These are phyloP conservation scores for Suillus variegatus DNA, from an alignment of 768 basidiomycete genomes.

Conservation along the genomic window DNA sequence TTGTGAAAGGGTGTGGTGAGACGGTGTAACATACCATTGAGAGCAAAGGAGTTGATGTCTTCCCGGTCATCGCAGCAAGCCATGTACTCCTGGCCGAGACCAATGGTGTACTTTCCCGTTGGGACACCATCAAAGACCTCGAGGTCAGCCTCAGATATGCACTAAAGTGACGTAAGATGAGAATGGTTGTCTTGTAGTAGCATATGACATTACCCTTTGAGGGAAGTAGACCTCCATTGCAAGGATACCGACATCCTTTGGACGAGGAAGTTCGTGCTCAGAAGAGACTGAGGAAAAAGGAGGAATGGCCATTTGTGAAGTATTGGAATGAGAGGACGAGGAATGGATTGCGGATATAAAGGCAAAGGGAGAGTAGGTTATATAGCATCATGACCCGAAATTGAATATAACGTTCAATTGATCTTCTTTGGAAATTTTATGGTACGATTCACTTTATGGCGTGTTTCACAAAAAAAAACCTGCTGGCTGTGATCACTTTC, in stretches of 20 bases:
- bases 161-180: conserved; percentile 45
- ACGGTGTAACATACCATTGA: conserved; percentile 68
- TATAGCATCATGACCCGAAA: conserved; percentile 21
- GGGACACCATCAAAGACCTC: conserved; percentile 93
- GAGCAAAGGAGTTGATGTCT: conserved; percentile 97
- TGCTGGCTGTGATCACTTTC: not conserved
- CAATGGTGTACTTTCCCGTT: conserved; percentile 98
- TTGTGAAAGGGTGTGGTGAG: not conserved
- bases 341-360: not conserved
- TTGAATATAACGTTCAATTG: conserved; percentile 26
- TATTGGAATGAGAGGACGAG: not conserved
- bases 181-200: not conserved
- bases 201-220: conserved; percentile 54
- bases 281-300: conserved; percentile 14
- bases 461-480: conserved; percentile 25
- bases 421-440: conserved; percentile 20
- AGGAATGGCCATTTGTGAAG: conserved; percentile 27
- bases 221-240: conserved; percentile 96
- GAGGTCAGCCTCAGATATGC: conserved; percentile 93
- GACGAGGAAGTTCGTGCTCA: conserved; percentile 46
- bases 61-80: conserved; percentile 98
- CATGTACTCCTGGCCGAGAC: conserved; percentile 97
- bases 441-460: conserved; percentile 33
- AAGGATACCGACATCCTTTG: conserved; percentile 93
- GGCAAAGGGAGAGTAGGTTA: conserved; percentile 15